These are phyloP conservation scores for Patellifolia procumbens DNA, from an alignment of 179 eudicot genomes.

Conservation along the genomic window DNA sequence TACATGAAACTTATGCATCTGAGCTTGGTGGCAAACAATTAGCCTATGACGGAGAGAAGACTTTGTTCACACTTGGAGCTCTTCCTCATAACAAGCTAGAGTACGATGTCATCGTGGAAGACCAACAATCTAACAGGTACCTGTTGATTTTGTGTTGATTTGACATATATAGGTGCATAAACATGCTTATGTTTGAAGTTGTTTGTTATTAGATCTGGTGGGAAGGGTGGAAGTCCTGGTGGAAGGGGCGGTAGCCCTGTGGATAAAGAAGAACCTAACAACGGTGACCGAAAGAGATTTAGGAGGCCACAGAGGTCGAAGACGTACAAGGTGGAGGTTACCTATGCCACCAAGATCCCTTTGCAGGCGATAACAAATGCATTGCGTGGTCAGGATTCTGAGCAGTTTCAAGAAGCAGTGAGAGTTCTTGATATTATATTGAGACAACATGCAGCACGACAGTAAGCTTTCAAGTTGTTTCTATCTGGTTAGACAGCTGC, in stretches of 20 bases:
- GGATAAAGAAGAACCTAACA: conserved; percentile 46
- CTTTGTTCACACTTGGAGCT: conserved; percentile 37
- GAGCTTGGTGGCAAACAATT: conserved; percentile 35
- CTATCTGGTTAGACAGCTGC: background rate
- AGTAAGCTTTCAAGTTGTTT: conserved; percentile 38
- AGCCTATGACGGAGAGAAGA: conserved; percentile 45
- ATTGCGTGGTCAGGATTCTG: conserved; percentile 73
- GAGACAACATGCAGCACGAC: conserved; percentile 76
- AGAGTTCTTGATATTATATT: conserved; percentile 72
- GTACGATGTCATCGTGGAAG: conserved; percentile 35
- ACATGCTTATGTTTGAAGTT: background rate
- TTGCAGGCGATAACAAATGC: conserved; percentile 37
- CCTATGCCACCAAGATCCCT: conserved; percentile 37
- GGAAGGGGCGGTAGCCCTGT: conserved; percentile 41
- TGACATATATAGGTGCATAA: background rate
- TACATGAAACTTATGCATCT: conserved; percentile 28
- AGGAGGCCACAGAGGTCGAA: conserved; percentile 48
- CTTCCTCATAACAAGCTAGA: conserved; percentile 35
- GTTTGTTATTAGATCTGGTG: conserved; percentile 43
- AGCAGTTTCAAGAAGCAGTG: conserved; percentile 69
- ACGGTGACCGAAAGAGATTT: conserved; percentile 51
- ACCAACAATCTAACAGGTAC: conserved; percentile 31
- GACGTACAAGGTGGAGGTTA: conserved; percentile 30
- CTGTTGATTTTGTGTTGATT: background rate
- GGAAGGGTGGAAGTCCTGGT: conserved; percentile 35